Evolutionary conservation across 2,329 filamentous ascomycete species (phyloP), one percentile per base, ranked within the genome.

Genomic region (Fusarium devonianum): DNA sequence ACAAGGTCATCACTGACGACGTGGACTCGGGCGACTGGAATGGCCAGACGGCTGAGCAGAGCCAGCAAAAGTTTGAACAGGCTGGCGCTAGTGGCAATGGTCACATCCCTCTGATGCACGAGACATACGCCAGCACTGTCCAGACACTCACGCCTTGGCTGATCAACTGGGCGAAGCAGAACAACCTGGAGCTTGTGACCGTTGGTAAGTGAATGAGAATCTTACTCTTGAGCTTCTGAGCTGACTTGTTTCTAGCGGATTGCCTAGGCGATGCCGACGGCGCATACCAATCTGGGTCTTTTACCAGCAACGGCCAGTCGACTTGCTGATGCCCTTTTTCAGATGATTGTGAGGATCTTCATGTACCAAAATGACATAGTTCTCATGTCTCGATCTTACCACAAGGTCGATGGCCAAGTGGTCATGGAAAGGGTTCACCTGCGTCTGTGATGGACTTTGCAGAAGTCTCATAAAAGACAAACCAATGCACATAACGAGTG

Each of bases 11-110:
- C 61, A 85, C 82, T 60, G 76, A 84, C 62, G 80, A 86, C 54
- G 71, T 86, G 37, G 83, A 87, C 64, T 78, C 82, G 2, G 78
- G 82, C 39, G 84, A 86, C 69, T 86, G 84, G 75, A 78, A 84
- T 63, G 76, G 81, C 40, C 69, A 76, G 50, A 71, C 75, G 4
- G 73, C 80, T 0, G 65, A 69, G 45, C 77, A 79, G 67, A 78
- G 81, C 62, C 73, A 84, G 72, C 69, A 78, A 59, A 75, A 73
- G 58, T 84, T 86, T 70, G 64, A 70, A 52, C 63, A 67, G 28
- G 75, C 74, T 3, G 74, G 75, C 11, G 65, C 77, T 4, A 44
- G 62, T 5, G 77, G 73, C 9, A 73, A 73, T 22, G 75, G 76
- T 11, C 83, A 82, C 65, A 79, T 87, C 47, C 74, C 78, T 17